phyloP scores from a whole-genome alignment of 345 rosid genomes.

The Arabidopsis suecica region DNA sequence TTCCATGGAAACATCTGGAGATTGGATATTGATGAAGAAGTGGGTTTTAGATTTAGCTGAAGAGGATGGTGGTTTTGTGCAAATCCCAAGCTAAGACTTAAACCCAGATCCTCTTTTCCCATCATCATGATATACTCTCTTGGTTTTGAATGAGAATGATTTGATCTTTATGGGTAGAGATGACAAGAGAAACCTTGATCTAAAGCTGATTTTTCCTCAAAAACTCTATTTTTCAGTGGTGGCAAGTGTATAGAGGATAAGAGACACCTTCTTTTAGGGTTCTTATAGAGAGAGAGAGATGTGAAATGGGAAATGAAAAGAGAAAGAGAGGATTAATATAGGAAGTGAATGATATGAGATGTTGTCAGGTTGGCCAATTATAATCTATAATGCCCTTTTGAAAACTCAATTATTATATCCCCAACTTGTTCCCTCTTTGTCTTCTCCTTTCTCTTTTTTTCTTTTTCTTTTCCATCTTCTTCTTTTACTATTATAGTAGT shows the following conservation, averaged over 20 bases:
- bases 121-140: constrained; percentile 49
- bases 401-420: constrained; percentile 41
- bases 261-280: constrained; percentile 32
- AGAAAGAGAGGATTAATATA: constrained; percentile 34
- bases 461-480: background rate
- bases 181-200: background rate
- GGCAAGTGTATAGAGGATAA: constrained; percentile 21
- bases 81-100: constrained; percentile 75
- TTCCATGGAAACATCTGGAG: constrained; percentile 68
- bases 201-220: background rate
- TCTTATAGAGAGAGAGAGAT: constrained; percentile 27
- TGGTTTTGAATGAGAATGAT: background rate
- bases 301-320: constrained; percentile 26
- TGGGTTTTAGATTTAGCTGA: constrained; percentile 61
- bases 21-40: constrained; percentile 45
- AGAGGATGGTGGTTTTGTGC: constrained; percentile 47
- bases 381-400: constrained; percentile 30
- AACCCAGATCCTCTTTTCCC: constrained; percentile 80
- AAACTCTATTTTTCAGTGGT: constrained; percentile 1
- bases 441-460: constrained; percentile 31
- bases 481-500: constrained; percentile 26
- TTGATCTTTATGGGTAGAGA: no score
- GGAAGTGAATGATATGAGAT: constrained; percentile 37
- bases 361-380: constrained; percentile 40
- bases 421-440: constrained; percentile 42